Conservation (phyloP, 345 rosid genomes). For the Lenwebbia sp. region DNA sequence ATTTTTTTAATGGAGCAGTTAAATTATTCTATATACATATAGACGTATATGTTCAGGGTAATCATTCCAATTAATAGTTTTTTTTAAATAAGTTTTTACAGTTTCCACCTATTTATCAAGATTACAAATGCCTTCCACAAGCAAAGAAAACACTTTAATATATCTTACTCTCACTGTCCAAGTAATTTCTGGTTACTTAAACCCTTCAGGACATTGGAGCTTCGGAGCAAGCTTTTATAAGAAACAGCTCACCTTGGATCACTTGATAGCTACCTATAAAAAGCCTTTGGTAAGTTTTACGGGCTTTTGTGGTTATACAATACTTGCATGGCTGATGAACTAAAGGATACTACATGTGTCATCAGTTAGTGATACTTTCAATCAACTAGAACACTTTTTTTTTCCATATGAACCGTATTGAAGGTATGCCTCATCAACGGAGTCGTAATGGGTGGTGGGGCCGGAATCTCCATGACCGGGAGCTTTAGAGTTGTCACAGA, state of each 20-base stretch:
- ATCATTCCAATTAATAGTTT: not conserved
- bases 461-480: constrained; percentile 4
- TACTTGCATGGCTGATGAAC: not conserved
- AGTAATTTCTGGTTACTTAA: not conserved
- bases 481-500: not conserved
- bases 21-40: too few relatives aligned
- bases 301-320: not conserved
- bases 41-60: not conserved
- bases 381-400: not conserved
- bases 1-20: too few relatives aligned
- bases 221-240: constrained; percentile 3
- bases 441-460: constrained; percentile 5
- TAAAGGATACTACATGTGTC: not conserved
- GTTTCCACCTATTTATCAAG: not conserved
- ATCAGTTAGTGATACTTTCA: not conserved
- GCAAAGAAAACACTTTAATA: not conserved
- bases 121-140: not conserved
- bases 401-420: not conserved
- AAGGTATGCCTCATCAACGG: constrained; percentile 1
- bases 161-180: not conserved
- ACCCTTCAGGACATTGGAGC: constrained; percentile 11
- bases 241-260: not conserved
- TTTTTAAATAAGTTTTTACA: not conserved
- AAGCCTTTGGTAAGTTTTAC: constrained; percentile 1
- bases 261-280: constrained; percentile 6